phyloP scores from a whole-genome alignment of 805 yeast species.

The Metschnikowia similis region DNA sequence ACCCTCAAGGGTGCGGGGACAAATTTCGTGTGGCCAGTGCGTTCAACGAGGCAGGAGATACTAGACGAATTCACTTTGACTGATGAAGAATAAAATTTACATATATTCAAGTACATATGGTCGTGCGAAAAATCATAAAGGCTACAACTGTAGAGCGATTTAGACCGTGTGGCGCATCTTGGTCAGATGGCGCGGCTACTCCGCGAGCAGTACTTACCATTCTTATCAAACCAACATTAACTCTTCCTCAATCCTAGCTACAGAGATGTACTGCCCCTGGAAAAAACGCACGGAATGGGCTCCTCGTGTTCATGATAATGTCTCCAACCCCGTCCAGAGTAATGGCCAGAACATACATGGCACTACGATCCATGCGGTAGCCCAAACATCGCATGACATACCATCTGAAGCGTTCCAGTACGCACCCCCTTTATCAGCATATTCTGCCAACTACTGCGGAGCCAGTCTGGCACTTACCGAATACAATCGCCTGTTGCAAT shows the following conservation, averaged over 20 bases:
- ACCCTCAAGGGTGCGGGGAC: conserved; percentile 44
- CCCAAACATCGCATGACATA: conserved; percentile 11
- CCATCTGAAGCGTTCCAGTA: conserved; percentile 18
- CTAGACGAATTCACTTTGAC: conserved; percentile 47
- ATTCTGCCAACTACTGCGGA: conserved; percentile 42
- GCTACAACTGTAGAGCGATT: background rate
- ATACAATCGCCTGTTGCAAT: conserved; percentile 19
- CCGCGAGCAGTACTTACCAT: background rate
- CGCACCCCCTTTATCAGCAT: conserved; percentile 55
- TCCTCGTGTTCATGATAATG: conserved; percentile 11
- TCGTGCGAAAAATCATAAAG: background rate
- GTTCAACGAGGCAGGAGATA: conserved; percentile 28
- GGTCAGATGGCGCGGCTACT: background rate
- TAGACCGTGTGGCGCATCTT: background rate
- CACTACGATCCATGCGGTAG: conserved; percentile 7
- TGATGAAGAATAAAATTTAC: conserved; percentile 23
- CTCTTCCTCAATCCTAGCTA: conserved; percentile 3
- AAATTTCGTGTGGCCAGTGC: conserved; percentile 36
- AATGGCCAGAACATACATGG: background rate
- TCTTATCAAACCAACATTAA: conserved; percentile 3
- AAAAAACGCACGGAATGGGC: conserved; percentile 11
- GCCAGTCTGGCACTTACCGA: conserved; percentile 18
- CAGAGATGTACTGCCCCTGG: conserved; percentile 8
- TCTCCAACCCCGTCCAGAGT: background rate
- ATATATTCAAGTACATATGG: background rate